These are phyloP conservation scores for Neobulgaria alba DNA, from an alignment of 2,329 filamentous ascomycete genomes.

Conservation along the genomic window DNA sequence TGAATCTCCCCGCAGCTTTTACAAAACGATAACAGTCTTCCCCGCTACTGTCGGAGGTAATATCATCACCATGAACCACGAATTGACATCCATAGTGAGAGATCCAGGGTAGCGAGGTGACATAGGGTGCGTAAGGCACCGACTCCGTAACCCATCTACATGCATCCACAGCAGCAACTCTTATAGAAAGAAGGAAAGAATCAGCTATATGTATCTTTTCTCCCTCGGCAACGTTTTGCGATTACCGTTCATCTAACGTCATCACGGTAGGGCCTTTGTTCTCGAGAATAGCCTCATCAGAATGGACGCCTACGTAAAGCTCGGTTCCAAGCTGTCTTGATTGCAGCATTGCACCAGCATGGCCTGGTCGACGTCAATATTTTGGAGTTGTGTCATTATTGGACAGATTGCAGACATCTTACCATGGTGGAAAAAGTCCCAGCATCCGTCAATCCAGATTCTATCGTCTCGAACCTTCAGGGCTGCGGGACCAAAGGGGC, in stretches of 20 bases:
- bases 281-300: conserved; percentile 87
- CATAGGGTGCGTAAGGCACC: conserved; percentile 82
- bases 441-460: conserved; percentile 98
- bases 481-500: conserved; percentile 24
- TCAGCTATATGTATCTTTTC: conserved; percentile 21
- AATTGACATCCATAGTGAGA: conserved; percentile 91
- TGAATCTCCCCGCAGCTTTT: conserved; percentile 87
- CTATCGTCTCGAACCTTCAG: conserved; percentile 48
- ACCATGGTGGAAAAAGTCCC: conserved; percentile 98
- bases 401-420: no score
- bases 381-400: conserved; percentile 1
- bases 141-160: conserved; percentile 90
- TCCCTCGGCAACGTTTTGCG: conserved; percentile 16
- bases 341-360: conserved; percentile 94
- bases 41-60: conserved; percentile 86
- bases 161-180: conserved; percentile 81
- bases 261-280: conserved; percentile 99
- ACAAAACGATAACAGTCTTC: conserved; percentile 98
- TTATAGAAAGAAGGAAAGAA: conserved; percentile 36
- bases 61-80: conserved; percentile 94
- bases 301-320: conserved; percentile 88
- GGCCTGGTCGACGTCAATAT: conserved; percentile 45
- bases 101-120: conserved; percentile 89
- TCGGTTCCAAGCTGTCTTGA: conserved; percentile 84
- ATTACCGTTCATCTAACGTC: conserved; percentile 76